These are phyloP conservation scores for Dovyalis caffra DNA, from an alignment of 345 rosid genomes.

Conservation along the genomic window DNA sequence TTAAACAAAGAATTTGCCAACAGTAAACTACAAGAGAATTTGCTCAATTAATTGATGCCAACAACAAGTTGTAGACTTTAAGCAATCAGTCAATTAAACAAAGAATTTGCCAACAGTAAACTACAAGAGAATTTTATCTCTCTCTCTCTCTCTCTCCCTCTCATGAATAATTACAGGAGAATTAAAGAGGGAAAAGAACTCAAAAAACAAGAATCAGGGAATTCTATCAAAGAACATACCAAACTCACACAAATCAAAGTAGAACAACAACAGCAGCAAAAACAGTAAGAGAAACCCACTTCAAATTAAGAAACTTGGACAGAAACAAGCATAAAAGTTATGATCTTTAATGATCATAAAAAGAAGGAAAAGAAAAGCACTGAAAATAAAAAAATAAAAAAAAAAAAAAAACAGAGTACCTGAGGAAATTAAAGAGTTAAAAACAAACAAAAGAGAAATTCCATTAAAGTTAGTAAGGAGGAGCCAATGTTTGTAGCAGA, in stretches of 20 bases:
- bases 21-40: not conserved
- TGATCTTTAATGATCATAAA: not conserved
- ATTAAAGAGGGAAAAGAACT: slow-evolving; percentile 10
- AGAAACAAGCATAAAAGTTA: slow-evolving; percentile 14
- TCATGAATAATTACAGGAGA: not conserved
- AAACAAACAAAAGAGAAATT: not conserved
- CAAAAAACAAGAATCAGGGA: slow-evolving; percentile 1
- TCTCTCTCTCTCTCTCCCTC: too few species aligned
- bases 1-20: not conserved
- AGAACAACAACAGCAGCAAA: slow-evolving; percentile 6
- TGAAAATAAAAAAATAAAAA: not conserved
- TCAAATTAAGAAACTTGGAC: slow-evolving; percentile 27
- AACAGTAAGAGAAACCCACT: slow-evolving; percentile 13
- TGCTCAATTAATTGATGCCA: not conserved
- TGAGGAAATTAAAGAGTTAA: slow-evolving; percentile 5
- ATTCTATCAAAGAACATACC: not conserved
- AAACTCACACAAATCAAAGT: not conserved
- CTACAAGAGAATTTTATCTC: not conserved
- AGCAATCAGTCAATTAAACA: not conserved
- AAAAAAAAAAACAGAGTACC: not conserved
- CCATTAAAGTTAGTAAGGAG: slow-evolving; percentile 22
- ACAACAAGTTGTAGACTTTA: not conserved
- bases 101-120: not conserved
- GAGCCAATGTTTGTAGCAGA: slow-evolving; percentile 32
- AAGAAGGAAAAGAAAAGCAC: not conserved